Base-by-base conservation (phyloP, 1,284 basidiomycete genomes). In the Ganoderma sp. region DNA sequence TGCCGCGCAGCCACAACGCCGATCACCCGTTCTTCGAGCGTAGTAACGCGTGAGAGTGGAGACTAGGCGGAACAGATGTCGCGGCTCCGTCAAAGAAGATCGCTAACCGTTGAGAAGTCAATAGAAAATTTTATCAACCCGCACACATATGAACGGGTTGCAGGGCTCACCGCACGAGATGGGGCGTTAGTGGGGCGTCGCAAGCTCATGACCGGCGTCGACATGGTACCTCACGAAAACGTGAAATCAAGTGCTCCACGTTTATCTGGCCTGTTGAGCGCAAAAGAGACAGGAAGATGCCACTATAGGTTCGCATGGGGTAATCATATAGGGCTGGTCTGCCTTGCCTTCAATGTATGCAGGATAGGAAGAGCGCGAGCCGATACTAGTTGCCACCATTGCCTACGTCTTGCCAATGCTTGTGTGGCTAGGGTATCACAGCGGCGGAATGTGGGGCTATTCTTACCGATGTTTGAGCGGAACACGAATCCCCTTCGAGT, bases 11-110 rank as follows among this genome's bases (percentile, higher is more conserved):
- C 48, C 14, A 52, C 48, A 52, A 25, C 22, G 48, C 48, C 48
- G 48, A 52, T 52, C 48, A 52, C 48, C 48, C 48, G n/a, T 22
- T 22, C 48, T 50, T 50, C 48, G n/a, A 50, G 48, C 48, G 22
- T 22, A 8, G 22, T 22, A 8, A 52, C 48, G 48, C 48, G 12
- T 52, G 48, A 25, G 48, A 52, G 48, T 52, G 48, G 48, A 52
- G 22, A 52, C 22, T 25, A 14, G 48, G 48, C 22, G 48, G 48
- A 25, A 22, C 22, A 52, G 48, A 52, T 52, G 48, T 52, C 48
- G 22, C 48, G 22, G 48, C 22, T 28, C 48, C 22, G 48, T 50
- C 48, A 50, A 50, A 50, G 48, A 50, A 50, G 22, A 9, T 10
- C 22, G 22, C 3, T 22, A 3, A 25, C 22, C 12, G 22, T 50